Percentiles rank a stretch among this genome's conserved stretches.
Evolutionary conservation across 306 rosid species (phyloP).

Genomic region (apple (Malus domestica)): ASM211411v1 NC_041805.1:29668001-29668500

Average conservation of each 20-base stretch:
- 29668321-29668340: background rate
- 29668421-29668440: slow-evolving; percentile 17
- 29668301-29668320: slow-evolving; percentile 23
- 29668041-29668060: slow-evolving; percentile 8
- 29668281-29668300: slow-evolving; percentile 24
- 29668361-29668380: slow-evolving; percentile 39
- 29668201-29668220: slow-evolving; percentile 34
- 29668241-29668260: slow-evolving; percentile 37
- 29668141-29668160: slow-evolving; percentile 38
- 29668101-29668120: slow-evolving; percentile 13
- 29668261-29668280: slow-evolving; percentile 39
- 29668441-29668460: slow-evolving; percentile 52
- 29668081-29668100: slow-evolving; percentile 26
- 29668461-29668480: slow-evolving; percentile 43
- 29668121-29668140: slow-evolving; percentile 49
- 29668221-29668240: slow-evolving; percentile 8
- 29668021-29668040: slow-evolving; percentile 50
- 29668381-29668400: slow-evolving; percentile 22
- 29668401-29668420: slow-evolving; percentile 3
- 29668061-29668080: slow-evolving; percentile 49
- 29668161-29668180: slow-evolving; percentile 19
- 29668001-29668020: slow-evolving; percentile 46
- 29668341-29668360: slow-evolving; percentile 10
- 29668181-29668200: slow-evolving; percentile 16
- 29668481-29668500: slow-evolving; percentile 13